Base-by-base conservation (phyloP, 2,329 filamentous ascomycete genomes). In the Trichoderma sp. region DNA sequence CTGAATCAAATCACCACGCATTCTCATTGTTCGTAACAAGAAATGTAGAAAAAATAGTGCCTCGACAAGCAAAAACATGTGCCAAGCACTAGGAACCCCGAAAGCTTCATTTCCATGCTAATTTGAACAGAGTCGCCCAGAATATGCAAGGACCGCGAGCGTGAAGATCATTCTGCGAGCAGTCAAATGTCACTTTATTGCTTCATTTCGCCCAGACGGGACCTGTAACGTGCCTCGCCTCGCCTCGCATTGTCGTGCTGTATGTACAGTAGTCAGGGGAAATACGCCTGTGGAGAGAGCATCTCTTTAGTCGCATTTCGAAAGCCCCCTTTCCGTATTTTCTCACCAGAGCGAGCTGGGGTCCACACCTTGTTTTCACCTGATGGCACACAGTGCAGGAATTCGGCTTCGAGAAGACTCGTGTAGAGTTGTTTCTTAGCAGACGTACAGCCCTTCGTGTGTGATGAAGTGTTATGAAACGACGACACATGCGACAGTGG, bases 181-280 rank as follows among this genome's bases (percentile, higher is more conserved):
- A n/a, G 15, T n/a, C 26, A 58, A 58, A 58, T 58, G 56, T 58
- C 56, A 14, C 30, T 60, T 60, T 14, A 60, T 60, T 60, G 57
- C 30, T 60, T 60, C 32, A 60, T 60, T 60, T 60, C 57, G 57
- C 57, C 57, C 32, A 60, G 57, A 34, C 57, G 57, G 57, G 57
- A 60, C 57, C 57, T 60, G 57, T 60, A 60, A 60, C 57, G 57
- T 60, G 57, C 57, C 21, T 34, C n/a, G 57, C 57, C 15, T 43
- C 39, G 39, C 39, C 15, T 60, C 57, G 57, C 57, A 60, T 60
- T 32, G 30, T 60, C n/a, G 30, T n/a, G 28, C 57, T 60, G 57
- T 14, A 15, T 15, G 36, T 43, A 43, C 39, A 43, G 39, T 43
- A 60, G 57, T 60, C 57, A 60, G 57, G 57, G 57, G 57, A 60